These are phyloP conservation scores for Cercospora brassicicola DNA, from an alignment of 2,329 filamentous ascomycete species.

Conservation along the genomic window DNA sequence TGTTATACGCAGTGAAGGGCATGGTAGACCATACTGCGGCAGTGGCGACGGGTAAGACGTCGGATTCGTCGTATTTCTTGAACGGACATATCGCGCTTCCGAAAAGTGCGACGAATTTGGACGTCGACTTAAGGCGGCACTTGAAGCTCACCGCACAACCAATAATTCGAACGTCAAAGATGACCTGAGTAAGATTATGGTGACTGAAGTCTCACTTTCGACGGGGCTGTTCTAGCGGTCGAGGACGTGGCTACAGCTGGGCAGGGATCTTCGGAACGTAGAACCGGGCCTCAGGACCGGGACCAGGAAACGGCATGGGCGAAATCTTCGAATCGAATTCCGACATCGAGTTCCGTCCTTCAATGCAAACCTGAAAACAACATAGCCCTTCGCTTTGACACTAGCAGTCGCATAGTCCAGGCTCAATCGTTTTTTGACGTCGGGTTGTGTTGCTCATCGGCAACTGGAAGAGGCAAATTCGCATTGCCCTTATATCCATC, in stretches of 20 bases:
- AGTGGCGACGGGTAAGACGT: background rate
- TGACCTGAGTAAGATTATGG: background rate
- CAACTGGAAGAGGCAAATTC: conserved; percentile 26
- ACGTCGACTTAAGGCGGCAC: background rate
- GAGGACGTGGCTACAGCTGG: background rate
- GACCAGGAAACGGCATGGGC: background rate
- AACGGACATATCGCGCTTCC: background rate
- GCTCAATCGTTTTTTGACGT: background rate
- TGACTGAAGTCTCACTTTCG: background rate
- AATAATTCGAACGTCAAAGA: background rate
- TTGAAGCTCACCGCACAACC: background rate
- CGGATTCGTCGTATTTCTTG: background rate
- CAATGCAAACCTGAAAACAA: background rate
- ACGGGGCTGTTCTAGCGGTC: background rate
- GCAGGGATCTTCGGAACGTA: background rate
- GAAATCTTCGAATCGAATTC: background rate
- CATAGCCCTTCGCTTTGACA: background rate
- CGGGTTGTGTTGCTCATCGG: background rate
- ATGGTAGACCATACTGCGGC: background rate
- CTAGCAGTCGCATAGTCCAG: too few species aligned
- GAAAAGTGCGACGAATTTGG: background rate
- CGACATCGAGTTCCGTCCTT: background rate
- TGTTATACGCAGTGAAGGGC: background rate
- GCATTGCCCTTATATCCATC: conserved; percentile 37
- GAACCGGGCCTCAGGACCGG: background rate